Conservation (phyloP, 441 rosid genomes). For the Euphorbia celastroides region DNA sequence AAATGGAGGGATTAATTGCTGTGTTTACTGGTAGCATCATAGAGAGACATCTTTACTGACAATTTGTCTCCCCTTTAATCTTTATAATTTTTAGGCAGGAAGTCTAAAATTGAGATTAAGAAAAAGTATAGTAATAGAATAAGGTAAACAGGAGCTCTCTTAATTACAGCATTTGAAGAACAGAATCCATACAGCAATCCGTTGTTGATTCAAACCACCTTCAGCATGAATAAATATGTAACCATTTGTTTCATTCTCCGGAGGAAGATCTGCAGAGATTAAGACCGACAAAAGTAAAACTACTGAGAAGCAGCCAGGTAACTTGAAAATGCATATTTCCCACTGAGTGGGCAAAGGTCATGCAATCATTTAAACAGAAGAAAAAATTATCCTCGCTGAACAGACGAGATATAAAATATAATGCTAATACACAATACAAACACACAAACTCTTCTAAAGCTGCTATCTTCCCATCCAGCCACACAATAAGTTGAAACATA, state of each 20-base stretch:
- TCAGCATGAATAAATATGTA: slow-evolving; percentile 96
- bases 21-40: not conserved
- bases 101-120: not conserved
- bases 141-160: slow-evolving; percentile 14
- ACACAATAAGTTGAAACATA: not conserved
- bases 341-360: not conserved
- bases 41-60: not conserved
- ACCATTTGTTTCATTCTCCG: slow-evolving; percentile 90
- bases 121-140: not conserved
- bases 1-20: no score
- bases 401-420: slow-evolving; percentile 1
- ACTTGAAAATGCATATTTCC: slow-evolving; percentile 1
- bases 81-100: not conserved
- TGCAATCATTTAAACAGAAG: not conserved
- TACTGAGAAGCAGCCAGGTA: not conserved
- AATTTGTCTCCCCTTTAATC: not conserved
- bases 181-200: slow-evolving; percentile 75
- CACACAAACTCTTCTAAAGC: not conserved
- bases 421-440: not conserved
- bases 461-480: not conserved
- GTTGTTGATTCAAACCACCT: slow-evolving; percentile 98
- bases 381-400: not conserved
- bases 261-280: slow-evolving; percentile 68
- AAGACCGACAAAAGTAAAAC: slow-evolving; percentile 8
- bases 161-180: slow-evolving; percentile 13